Evolutionary conservation across 2,329 filamentous ascomycete species (phyloP), one percentile per base, ranked within the genome.

Genomic region (Dactylellina parvicollis): DNA sequence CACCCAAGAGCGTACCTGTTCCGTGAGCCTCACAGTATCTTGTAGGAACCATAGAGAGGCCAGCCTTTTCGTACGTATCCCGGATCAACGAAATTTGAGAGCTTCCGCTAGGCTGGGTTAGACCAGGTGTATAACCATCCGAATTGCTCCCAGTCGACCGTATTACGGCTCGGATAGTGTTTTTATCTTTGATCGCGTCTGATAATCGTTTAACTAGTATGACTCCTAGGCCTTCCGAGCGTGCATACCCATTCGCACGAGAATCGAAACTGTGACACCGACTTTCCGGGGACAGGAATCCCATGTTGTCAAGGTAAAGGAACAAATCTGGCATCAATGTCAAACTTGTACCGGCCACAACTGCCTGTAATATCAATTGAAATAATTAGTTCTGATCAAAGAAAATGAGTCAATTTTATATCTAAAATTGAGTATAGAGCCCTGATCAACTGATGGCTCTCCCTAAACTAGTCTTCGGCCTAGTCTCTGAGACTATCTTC

Each of bases 231-330:
- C 88, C 88, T 76, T 90, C 88, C 0, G 87, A 88, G 32, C 88
- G 83, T 0, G 85, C 87, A 77, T 90, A 90, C 0, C 89, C 89
- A 71, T 86, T 85, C n/a, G 86, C 88, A 2, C 83, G 82, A 16
- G 81, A 78, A 76, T 88, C 87, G 76, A 86, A 88, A 78, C 83
- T 83, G 36, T 80, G 81, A 44, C 81, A 84, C 57, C 80, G 80
- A 1, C 83, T 82, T 75, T 81, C 78, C 0, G 82, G 81, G 52
- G 82, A 83, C 0, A 85, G 79, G 80, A 84, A 84, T 66, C 82
- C 77, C 20, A 84, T 76, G 46, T 81, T 77, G 10, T 78, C 79
- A 0, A 79, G 78, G 4, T 77, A 75, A 38, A 78, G 76, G 75
- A 78, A 4, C 57, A 77, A 81, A 12, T 83, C 82, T 1, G 79